These are phyloP conservation scores for Agapanthus africanus DNA, from an alignment of 106 monocot genomes.

Conservation along the genomic window DNA sequence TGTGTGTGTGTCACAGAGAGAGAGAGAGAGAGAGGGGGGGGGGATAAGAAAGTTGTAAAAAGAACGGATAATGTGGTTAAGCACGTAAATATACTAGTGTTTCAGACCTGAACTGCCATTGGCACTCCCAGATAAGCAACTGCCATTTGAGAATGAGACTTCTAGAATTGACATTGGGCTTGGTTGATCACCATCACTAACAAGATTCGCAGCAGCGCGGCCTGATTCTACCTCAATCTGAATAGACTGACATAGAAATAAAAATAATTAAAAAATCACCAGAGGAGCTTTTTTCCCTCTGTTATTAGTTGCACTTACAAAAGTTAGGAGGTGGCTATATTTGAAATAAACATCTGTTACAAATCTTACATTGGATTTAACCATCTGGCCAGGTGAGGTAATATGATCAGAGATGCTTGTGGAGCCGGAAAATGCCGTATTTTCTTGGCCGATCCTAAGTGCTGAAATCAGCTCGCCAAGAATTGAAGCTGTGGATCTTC, in stretches of 20 bases:
- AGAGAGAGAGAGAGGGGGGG: no score
- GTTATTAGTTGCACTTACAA: no score
- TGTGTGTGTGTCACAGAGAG: no score
- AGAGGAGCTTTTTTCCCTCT: no score
- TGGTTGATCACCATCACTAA: conserved; percentile 40
- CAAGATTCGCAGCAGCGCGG: conserved; percentile 5
- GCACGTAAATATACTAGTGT: background rate
- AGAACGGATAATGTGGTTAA: no score
- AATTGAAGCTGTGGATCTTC: conserved; percentile 47
- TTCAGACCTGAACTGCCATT: conserved; percentile 25
- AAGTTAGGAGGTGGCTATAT: no score
- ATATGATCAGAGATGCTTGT: background rate
- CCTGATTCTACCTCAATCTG: background rate
- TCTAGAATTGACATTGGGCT: conserved; percentile 89
- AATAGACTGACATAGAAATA: background rate
- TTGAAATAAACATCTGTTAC: no score
- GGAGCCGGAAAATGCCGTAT: background rate
- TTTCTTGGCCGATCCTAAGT: conserved; percentile 13
- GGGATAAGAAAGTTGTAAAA: no score
- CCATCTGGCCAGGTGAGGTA: conserved; percentile 3
- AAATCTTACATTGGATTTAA: background rate
- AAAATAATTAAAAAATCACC: no score
- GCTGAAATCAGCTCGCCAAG: conserved; percentile 64
- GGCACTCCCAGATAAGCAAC: conserved; percentile 52
- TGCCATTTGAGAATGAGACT: conserved; percentile 72